These are phyloP conservation scores for Phoenix roebelenii DNA, from an alignment of 176 grass and related monocot species.

Conservation along the genomic window DNA sequence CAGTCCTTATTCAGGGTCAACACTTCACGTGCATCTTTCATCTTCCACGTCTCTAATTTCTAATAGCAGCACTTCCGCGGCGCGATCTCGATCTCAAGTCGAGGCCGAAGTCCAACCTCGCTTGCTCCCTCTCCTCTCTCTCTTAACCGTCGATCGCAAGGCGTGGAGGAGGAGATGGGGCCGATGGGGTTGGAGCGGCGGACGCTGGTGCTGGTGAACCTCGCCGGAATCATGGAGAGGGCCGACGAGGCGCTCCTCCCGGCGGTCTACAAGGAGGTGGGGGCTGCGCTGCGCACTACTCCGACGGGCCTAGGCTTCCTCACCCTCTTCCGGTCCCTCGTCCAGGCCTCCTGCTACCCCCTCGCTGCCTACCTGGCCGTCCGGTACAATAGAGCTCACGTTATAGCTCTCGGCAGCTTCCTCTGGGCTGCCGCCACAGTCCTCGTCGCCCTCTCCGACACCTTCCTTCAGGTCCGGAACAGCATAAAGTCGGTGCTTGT, in stretches of 20 bases:
- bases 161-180: background rate
- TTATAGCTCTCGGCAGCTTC: conserved; percentile 65
- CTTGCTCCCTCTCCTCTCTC: no score
- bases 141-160: no score
- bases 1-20: no score
- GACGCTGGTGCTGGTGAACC: conserved; percentile 64
- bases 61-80: no score
- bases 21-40: no score
- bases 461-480: conserved; percentile 49
- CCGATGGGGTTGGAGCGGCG: conserved; percentile 22
- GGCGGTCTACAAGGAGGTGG: conserved; percentile 82
- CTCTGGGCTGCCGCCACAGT: conserved; percentile 79
- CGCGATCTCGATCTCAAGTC: no score
- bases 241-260: conserved; percentile 87
- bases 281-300: conserved; percentile 45
- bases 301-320: conserved; percentile 62
- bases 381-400: conserved; percentile 54
- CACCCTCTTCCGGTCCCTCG: conserved; percentile 65
- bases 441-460: conserved; percentile 59
- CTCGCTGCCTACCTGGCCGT: conserved; percentile 60
- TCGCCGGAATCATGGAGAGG: conserved; percentile 1
- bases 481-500: no score
- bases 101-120: no score
- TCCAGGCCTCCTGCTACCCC: conserved; percentile 63
- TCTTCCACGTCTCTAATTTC: no score